Evolutionary conservation across 305 asterid genomes (phyloP), one percentile per base, ranked within the genome.

Genomic region (Rubia occidens): DNA sequence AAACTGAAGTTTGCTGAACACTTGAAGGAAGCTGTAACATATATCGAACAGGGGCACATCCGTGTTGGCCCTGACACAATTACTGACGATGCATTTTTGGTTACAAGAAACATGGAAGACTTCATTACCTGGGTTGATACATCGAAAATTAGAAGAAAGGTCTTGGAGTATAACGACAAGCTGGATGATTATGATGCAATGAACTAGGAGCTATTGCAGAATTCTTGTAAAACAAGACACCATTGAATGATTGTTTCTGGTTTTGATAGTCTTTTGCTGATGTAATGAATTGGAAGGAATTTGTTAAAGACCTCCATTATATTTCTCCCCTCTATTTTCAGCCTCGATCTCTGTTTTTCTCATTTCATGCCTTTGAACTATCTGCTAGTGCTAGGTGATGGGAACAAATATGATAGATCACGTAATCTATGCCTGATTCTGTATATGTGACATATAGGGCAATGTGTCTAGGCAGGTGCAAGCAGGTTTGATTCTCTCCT

Each of bases 81-180:
- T 49, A 82, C 87, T 1, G 97, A 94, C 64, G 89, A 90, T 51
- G 96, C 99, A 9, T 89, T 79, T 80, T 92, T 86, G 47, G 94
- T 94, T 14, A 91, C 96, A 8, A 86, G 97, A 81, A 94, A 87
- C 45, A 90, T 89, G 95, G 96, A 94, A 78, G 99, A 94, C 85
- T 89, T 90, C 24, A 71, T 94, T 66, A 94, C 99, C n/a, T 91
- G 99, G 99, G 97, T 91, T 0, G 99, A 94, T 79, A 84, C 97
- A 29, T 94, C 97, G 0, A 94, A 89, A 91, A 89, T 94, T 45
- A 85, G 79, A 82, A 90, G 95, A 82, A 87, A 84, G 95, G 94
- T 94, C 75, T 73, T 86, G 77, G 89, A 87, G 76, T 90, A 90
- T 81, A 87, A 94, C 29, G 88, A 91, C 17, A 89, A 85, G 86